These are phyloP conservation scores for Saussurea involucrata DNA, from an alignment of 129 eudicot species.

Conservation along the genomic window DNA sequence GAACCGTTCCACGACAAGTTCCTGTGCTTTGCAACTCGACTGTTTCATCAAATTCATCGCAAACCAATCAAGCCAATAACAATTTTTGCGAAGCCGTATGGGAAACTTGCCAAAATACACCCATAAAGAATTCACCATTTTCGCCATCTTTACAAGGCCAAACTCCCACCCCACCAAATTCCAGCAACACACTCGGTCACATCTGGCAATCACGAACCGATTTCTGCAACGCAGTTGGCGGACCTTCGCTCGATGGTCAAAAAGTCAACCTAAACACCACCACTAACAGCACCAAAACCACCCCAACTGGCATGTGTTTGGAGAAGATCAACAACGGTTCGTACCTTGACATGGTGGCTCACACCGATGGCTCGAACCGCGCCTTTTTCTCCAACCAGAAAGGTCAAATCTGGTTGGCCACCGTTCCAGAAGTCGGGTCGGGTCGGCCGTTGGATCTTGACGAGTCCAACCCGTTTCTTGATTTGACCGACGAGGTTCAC, in stretches of 20 bases:
- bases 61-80: constrained; percentile 26
- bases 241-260: constrained; percentile 49
- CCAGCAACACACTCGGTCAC: constrained; percentile 57
- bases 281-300: constrained; percentile 25
- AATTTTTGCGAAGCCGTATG: constrained; percentile 58
- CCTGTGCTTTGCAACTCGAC: constrained; percentile 80
- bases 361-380: constrained; percentile 80
- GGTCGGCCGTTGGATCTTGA: constrained; percentile 50
- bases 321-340: constrained; percentile 72
- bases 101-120: constrained; percentile 66
- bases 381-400: constrained; percentile 72
- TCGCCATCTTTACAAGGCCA: constrained; percentile 52
- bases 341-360: constrained; percentile 66
- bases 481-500: constrained; percentile 64
- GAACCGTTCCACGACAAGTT: constrained; percentile 43
- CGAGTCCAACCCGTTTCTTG: constrained; percentile 69
- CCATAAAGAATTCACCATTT: constrained; percentile 66
- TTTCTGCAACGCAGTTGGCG: constrained; percentile 64
- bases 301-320: constrained; percentile 74
- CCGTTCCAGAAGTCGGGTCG: constrained; percentile 61
- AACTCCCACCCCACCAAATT: constrained; percentile 33
- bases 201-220: constrained; percentile 56
- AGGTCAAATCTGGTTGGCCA: constrained; percentile 79
- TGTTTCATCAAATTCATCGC: constrained; percentile 32
- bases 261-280: constrained; percentile 41